Conservation (phyloP, 2,329 filamentous ascomycete species). For the Sporothrix schenckii region DNA sequence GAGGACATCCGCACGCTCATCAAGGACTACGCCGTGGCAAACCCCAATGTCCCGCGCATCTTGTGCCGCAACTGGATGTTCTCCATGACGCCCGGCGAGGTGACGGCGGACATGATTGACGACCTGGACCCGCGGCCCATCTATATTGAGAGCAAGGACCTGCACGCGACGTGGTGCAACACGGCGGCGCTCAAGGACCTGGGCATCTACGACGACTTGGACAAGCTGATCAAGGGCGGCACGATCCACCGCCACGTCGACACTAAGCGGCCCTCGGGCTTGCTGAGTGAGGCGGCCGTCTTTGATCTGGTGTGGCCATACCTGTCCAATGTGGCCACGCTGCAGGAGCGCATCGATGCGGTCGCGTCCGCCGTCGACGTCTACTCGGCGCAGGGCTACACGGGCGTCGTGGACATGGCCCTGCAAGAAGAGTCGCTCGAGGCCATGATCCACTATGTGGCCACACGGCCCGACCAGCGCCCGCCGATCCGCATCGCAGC, state of each 20-base stretch:
- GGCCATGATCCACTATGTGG: conserved; percentile 48
- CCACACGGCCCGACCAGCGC: conserved; percentile 35
- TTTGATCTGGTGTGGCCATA: conserved; percentile 59
- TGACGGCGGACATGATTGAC: conserved; percentile 55
- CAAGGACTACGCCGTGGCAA: conserved; percentile 48
- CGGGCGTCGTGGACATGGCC: conserved; percentile 61
- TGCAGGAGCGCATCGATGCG: conserved; percentile 53
- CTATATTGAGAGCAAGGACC: conserved; percentile 59
- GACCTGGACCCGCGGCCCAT: conserved; percentile 54
- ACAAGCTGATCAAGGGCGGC: conserved; percentile 52
- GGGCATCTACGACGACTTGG: conserved; percentile 47
- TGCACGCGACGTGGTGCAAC: conserved; percentile 61
- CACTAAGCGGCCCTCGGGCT: conserved; percentile 51
- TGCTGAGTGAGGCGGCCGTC: conserved; percentile 59
- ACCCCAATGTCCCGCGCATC: conserved; percentile 53
- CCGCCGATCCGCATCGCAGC: conserved; percentile 55
- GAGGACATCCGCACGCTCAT: conserved; percentile 55
- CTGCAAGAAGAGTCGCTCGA: conserved; percentile 61
- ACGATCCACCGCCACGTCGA: conserved; percentile 53
- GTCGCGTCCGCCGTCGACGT: conserved; percentile 52
- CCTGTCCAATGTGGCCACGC: conserved; percentile 52
- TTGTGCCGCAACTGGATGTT: conserved; percentile 61
- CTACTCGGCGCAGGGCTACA: conserved; percentile 56
- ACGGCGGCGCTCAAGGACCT: conserved; percentile 56
- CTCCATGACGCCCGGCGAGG: conserved; percentile 55